Evolutionary conservation across 2,329 filamentous ascomycete genomes (phyloP).

Genomic region (Pseudogymnoascus pannorum): DNA sequence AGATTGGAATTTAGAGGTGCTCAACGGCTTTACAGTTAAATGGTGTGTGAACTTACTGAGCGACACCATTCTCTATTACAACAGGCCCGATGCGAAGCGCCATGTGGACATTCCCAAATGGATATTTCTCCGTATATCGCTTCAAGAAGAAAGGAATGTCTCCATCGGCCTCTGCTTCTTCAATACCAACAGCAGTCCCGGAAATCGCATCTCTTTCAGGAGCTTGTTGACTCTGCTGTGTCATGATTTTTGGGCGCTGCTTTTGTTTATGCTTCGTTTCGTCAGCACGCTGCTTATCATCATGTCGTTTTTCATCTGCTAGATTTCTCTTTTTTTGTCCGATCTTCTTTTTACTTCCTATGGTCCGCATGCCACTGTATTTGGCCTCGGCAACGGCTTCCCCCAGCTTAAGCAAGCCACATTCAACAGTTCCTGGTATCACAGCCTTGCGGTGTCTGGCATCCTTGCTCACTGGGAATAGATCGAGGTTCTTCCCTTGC

Average conservation of each 20-base stretch:
- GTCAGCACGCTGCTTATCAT: not conserved
- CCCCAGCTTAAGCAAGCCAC: not conserved
- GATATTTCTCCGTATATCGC: constrained; percentile 26
- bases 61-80: constrained; percentile 34
- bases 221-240: not conserved
- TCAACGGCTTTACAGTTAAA: not conserved
- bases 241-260: not conserved
- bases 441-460: not conserved
- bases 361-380: not conserved
- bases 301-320: not conserved
- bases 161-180: constrained; percentile 16
- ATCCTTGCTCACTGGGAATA: not conserved
- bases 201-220: not conserved
- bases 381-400: not conserved
- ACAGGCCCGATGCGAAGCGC: constrained; percentile 34
- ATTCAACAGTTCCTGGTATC: not conserved
- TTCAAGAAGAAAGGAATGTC: constrained; percentile 18
- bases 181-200: not conserved
- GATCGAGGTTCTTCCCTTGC: constrained; percentile 11
- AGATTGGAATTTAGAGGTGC: too few species aligned
- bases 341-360: not conserved
- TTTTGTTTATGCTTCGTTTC: not conserved
- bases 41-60: constrained; percentile 27
- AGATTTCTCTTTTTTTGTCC: not conserved
- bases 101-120: constrained; percentile 36